These are phyloP conservation scores for Fusarium albosuccineum DNA, from an alignment of 2,329 filamentous ascomycete genomes.

Conservation along the genomic window DNA sequence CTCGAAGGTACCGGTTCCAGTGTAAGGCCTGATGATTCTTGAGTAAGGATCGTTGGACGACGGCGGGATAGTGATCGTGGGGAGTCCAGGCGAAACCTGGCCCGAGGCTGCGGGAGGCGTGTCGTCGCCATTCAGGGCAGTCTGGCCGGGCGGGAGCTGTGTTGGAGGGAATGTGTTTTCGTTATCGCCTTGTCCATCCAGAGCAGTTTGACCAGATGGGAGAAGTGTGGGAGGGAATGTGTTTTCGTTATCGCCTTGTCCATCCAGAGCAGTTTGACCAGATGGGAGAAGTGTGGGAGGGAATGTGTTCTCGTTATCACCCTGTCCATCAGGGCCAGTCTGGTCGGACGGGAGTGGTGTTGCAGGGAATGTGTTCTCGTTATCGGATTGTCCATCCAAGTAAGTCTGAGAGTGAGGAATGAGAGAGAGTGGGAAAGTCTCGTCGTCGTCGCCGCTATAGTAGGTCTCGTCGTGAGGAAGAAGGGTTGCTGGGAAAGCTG, in stretches of 20 bases:
- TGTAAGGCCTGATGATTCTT: conserved; percentile 37
- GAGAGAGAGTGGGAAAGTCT: not conserved
- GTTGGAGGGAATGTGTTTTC: conserved; percentile 22
- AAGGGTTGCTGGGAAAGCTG: conserved; percentile 27
- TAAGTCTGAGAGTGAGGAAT: not conserved
- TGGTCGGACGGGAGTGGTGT: not conserved
- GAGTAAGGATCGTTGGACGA: conserved; percentile 30
- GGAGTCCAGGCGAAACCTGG: conserved; percentile 10
- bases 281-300: conserved; percentile 3
- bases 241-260: not conserved
- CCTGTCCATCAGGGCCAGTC: not conserved
- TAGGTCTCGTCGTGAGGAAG: conserved; percentile 8
- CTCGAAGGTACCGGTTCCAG: conserved; percentile 25
- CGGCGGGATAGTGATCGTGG: conserved; percentile 34
- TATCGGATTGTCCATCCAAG: not conserved
- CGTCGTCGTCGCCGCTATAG: not conserved
- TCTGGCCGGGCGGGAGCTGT: not conserved
- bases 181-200: too few relatives aligned
- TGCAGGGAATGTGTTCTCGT: not conserved
- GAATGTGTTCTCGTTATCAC: conserved; percentile 1
- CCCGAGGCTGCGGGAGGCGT: not conserved
- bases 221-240: conserved; percentile 11
- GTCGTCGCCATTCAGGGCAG: not conserved
- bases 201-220: not conserved
- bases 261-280: not conserved